Evolutionary conservation across 169 alveolate genomes (phyloP), one percentile per base, ranked within the genome.

Genomic region (Plasmodium chabaudi): DNA sequence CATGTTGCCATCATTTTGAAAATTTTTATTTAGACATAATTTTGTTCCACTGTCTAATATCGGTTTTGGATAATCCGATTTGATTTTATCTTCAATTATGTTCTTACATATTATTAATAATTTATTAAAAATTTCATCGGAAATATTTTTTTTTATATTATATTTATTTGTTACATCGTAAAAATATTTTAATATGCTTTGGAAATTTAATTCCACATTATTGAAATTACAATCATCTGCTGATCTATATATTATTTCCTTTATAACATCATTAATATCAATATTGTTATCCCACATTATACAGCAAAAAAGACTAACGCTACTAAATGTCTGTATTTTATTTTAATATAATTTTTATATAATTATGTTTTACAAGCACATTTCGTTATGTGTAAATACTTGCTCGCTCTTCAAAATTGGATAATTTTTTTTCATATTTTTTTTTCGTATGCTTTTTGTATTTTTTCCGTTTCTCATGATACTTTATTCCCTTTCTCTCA

Each of bases 201-300:
- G 67, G 65, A 74, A 74, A 39, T 74, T 74, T 17, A 74, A 17
- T 39, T 74, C 88, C 34, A 61, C 88, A 74, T 74, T 74, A 51
- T 74, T 74, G 39, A 21, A 27, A 19, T 74, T 74, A 21, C 88
- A 74, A 53, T 74, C 88, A 47, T 74, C 88, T 0, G 88, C 88
- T 46, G 88, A 74, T 51, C 88, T 44, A 55, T 74, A 74, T 15
- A 74, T 74, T 44, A 74, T 74, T 74, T 74, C 88, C 49, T 74
- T 74, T 61, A 74, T 74, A n/a, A 74, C 63, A 42, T 74, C 88
- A 51, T 74, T 74, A 23, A 53, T 51, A 51, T 74, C 72, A 34
- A 34, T 34, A 3, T 34, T 0, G 5, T 1, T 34, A 34, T 34
- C 0, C 42, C 42, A 34, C 42, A 34, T 34, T 0, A 34, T 34